Conservation (phyloP, 208 protist species). For the Leishmania turanica region DNA sequence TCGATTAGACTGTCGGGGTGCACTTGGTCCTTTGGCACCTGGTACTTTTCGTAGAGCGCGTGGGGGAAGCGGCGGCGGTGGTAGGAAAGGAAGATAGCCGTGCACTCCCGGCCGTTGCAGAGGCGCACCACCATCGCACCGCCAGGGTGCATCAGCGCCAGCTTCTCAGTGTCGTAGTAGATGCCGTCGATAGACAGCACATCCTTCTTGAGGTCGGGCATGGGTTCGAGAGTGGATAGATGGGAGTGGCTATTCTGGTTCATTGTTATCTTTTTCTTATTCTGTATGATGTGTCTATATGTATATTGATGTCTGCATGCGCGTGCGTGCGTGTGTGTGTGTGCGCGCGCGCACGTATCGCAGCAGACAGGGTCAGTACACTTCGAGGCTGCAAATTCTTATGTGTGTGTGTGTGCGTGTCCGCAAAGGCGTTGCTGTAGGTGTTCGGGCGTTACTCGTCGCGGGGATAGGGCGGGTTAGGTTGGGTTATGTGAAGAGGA, state of each 20-base stretch:
- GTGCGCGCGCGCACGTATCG: not conserved
- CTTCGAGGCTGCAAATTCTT: not conserved
- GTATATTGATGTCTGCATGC: not conserved
- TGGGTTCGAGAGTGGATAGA: not conserved
- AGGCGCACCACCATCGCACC: constrained; percentile 74
- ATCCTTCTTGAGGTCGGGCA: constrained; percentile 36
- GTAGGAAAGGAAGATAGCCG: constrained; percentile 71
- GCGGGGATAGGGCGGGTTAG: not conserved
- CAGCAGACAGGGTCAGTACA: not conserved
- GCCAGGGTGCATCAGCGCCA: constrained; percentile 67
- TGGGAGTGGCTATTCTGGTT: not conserved
- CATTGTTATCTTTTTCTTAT: not conserved
- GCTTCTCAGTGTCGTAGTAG: constrained; percentile 77
- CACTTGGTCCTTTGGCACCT: constrained; percentile 53
- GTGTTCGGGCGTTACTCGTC: not conserved
- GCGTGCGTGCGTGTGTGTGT: not conserved
- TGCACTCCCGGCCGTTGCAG: constrained; percentile 74
- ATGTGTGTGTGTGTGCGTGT: not conserved
- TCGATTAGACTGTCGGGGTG: constrained; percentile 42
- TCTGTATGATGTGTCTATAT: no score
- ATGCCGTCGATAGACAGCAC: constrained; percentile 75
- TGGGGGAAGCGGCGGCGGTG: constrained; percentile 83
- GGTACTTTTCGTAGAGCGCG: constrained; percentile 56
- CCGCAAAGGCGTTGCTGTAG: not conserved
- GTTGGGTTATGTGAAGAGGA: not conserved